Base-by-base conservation (phyloP, 331 rosid species). In the Cydonia oblonga region DNA sequence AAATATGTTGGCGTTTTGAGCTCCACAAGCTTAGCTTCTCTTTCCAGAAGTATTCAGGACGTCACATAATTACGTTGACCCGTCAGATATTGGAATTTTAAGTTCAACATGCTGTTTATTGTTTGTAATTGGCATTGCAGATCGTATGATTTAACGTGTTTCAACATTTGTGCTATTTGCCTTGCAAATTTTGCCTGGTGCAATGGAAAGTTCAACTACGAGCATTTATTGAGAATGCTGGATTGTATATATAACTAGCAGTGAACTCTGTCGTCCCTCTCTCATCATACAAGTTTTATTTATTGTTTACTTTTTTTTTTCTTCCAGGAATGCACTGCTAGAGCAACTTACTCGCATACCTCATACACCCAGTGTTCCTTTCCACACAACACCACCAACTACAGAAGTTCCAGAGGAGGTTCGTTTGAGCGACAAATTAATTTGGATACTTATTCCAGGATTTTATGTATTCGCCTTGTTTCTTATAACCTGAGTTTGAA, bases 361-460 rank as follows among this genome's bases (percentile, higher is more conserved):
- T 23, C 92, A 91, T 86, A 86, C 96, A 20, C 98, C 97, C 40
- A 91, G 97, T 78, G 91, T 64, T 19, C 92, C 97, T 78, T 91
- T 93, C 79, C 97, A 93, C 60, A 87, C 81, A 60, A 88, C 92
- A 71, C 97, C 96, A 30, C 66, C 92, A 32, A 64, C 77, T 12
- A 57, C 72, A 11, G 35, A 89, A 80, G 90, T 63, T 81, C 97
- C 96, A 20, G 96, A 91, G 73, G 96, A 91, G 92, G 98, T 93
- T 42, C 3, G 70, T 40, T 63, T 69, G 14, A 70, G 58, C 33
- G 38, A 46, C 35, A 73, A 59, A 46, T 79, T 69, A 53, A 16
- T 44, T 69, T 33, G 38, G 33, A 66, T 74, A 59, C 33, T 68
- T 52, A 52, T 66, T 38, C 46, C 11, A 38, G 72, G 20, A 49